Base-by-base conservation (phyloP, 73 alveolate species). In the Stentor roeselii region DNA sequence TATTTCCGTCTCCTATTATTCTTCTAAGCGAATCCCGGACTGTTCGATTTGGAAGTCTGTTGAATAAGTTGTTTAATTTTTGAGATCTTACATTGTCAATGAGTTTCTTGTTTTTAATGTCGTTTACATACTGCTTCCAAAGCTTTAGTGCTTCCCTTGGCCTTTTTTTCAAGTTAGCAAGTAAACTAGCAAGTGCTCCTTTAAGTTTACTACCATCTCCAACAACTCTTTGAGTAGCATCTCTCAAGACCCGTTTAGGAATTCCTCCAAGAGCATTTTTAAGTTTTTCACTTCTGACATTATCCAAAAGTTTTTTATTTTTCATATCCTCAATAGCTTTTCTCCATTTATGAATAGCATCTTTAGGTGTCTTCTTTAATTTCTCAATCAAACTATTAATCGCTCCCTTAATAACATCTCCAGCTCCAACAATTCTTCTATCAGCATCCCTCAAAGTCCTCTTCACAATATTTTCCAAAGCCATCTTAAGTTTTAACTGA, bases 381-480 rank as follows among this genome's bases (percentile, higher is more conserved):
- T 67, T 67, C 27, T 67, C 41, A 0, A 67, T 67, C 0, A 67
- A 32, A 1, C 34, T 21, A 14, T 21, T 67, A 27, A 67, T 21
- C 1, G 14, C 50, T n/a, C 80, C 80, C 34, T 21, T 0, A 67
- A 67, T 40, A 27, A 27, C 34, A 40, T 67, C 80, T 21, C 80
- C 78, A 60, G 6, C 78, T 21, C 36, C 36, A 6, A 60, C 41
- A 6, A 60, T 60, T 60, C 39, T 6, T 60, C 30, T 11, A 27
- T 60, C 11, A 21, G 78, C 78, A 60, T 60, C 78, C 30, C 78
- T 60, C 11, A 60, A 3, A 14, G 78, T 60, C 36, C 78, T 60
- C 39, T 38, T 60, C 30, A 27, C 11, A 60, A 60, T 60, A 6
- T 60, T 60, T 6, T 4, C 78, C 36, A 60, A 60, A 3, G 78